Evolutionary conservation across 2,329 filamentous ascomycete species (phyloP), one percentile per base, ranked within the genome.

Genomic region (Aspergillus pseudoglaucus): DNA sequence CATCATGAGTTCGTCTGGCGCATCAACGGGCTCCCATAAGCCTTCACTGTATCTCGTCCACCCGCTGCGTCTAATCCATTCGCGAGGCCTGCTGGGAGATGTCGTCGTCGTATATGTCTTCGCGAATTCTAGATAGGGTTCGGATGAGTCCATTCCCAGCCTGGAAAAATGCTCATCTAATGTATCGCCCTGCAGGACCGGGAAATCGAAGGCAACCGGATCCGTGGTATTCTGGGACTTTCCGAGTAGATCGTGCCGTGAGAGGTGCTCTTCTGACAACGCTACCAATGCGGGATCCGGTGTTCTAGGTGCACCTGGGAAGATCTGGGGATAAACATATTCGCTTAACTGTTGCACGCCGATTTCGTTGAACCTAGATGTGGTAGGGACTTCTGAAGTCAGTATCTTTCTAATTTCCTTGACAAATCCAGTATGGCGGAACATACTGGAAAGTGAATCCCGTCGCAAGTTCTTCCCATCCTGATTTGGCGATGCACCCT

Each of bases 11-110:
- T 93, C 90, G 51, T 91, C 77, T 0, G 94, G 93, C 8, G 83
- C 81, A 52, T 85, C 82, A 4, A 95, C 81, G 3, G 76, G 66
- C 63, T 93, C 87, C n/a, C 77, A 78, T 10, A 73, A 76, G 18
- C 88, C 90, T 65, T 95, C 85, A 2, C 74, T 77, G 70, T 98
- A 98, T 68, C 90, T 96, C 0, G 90, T 97, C 93, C 93, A 98
- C 1, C 93, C 94, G 63, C 88, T 94, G 57, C 75, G 78, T 35
- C 72, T 79, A 23, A 84, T 71, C 93, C 93, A 98, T 75, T 83
- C 80, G 35, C 79, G 83, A 70, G 70, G 85, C 66, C 70, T 81
- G 66, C 63, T 77, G 0, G 81, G 81, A 22, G 79, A 73, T 44
- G 78, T 77, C 0, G 74, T 76, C 53, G 72, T 72, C 0, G 87